Evolutionary conservation across 2,329 filamentous ascomycete species (phyloP), one percentile per base, ranked within the genome.

Genomic region (Sporothrix globosa): DNA sequence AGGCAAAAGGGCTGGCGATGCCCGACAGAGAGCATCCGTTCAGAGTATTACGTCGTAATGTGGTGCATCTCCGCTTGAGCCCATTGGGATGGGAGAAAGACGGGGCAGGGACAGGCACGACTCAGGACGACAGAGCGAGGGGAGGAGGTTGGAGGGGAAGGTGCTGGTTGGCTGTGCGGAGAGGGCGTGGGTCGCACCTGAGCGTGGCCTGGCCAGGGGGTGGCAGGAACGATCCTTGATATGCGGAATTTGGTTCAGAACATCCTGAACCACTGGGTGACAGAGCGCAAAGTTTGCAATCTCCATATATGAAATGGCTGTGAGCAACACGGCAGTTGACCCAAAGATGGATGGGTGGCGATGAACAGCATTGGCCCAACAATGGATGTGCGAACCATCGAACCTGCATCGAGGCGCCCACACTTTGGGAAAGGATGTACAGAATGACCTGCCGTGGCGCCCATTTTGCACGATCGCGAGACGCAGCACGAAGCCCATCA

Each of bases 161-260:
- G 14, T 14, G 39, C 9, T 56, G 52, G 66, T 68, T 68, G 66
- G 66, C 66, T 68, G 66, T 68, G 34, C 46, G 66, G 66, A 56
- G 30, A 54, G 34, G 24, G 21, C 48, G 65, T 54, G 65, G 65
- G 66, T 56, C 52, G 52, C 50, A 56, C 66, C 50, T 46, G 60
- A 52, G 65, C 30, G 39, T 48, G 66, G 66, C 39, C 39, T 34
- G 34, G 39, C 34, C 52, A 46, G 52, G 66, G 66, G 52, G 34
- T 56, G 52, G 52, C 63, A 66, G 46, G 61, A 27, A 50, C 61
- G 61, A 66, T 66, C 63, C 63, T 52, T 19, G 46, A 2, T 19
- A 50, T 52, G 63, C 63, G 19, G 30, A 52, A 52, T 66, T 19
- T 66, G 63, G 63, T 66, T 66, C 63, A 66, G 63, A 66, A 21